Evolutionary conservation across 208 protist genomes (phyloP), one percentile per base, ranked within the genome.

Genomic region (Leishmania tropica): DNA sequence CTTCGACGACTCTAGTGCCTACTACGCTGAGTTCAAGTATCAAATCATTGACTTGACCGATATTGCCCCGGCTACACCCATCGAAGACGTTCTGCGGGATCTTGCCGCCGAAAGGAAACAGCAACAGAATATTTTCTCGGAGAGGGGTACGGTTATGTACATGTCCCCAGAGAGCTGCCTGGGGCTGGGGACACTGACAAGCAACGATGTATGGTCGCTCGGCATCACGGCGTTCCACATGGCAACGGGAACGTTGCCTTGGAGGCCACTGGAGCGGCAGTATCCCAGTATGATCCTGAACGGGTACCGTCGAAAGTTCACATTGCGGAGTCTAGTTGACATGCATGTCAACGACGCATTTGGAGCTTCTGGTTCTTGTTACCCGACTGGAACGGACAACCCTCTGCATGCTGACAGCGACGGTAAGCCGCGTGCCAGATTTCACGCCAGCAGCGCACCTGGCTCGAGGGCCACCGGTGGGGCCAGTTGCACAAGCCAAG

Each of bases 141-240:
- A 81, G 6, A 83, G 77, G 17, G 94, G 94, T 7, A 96, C 94
- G 4, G 79, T 87, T 0, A 45, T 81, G 11, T 96, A 93, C 80
- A 96, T 97, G 93, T 96, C 94, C 15, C 94, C 94, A 6, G 92
- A 97, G 74, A 88, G 87, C 71, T 96, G 94, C 71, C 76, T 93
- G 15, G 93, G 93, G 15, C 40, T 95, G 21, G 77, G 62, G 11
- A 87, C 81, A 76, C 74, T 89, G 31, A 48, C 87, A 3, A 81
- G 87, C 65, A 97, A 94, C 77, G 94, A 97, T 84, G 81, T 96
- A 8, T 97, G 94, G 93, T 95, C 94, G 2, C 70, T 97, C 4
- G 94, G 94, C 53, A 88, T 97, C 60, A 91, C 91, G 24, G 85
- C 85, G 45, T 96, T 92, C 81, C 88, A 96, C 75, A 83, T 97